phyloP scores from a whole-genome alignment of 129 eudicot genomes.

The Saussurea involucrata region DNA sequence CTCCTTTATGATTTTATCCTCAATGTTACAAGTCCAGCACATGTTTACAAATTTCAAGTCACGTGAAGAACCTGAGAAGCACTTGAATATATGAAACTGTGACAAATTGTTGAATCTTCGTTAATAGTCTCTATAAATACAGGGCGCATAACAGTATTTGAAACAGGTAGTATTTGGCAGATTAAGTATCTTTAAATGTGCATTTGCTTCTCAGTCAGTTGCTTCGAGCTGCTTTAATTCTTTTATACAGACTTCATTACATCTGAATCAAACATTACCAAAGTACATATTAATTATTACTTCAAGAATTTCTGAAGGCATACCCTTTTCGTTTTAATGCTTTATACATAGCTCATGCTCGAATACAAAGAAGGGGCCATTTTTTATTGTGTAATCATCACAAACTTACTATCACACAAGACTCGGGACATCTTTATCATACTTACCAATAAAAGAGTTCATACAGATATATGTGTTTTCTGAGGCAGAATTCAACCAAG shows the following conservation, averaged over 20 bases:
- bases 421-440: constrained; percentile 13
- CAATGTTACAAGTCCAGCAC: no score
- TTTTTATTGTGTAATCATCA: constrained; percentile 5
- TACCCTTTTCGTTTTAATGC: neutral
- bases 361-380: neutral
- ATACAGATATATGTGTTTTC: constrained; percentile 4
- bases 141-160: no score
- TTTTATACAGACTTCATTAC: neutral
- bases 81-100: no score
- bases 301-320: neutral
- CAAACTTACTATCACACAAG: constrained; percentile 19
- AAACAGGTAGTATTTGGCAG: no score
- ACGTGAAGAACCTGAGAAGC: no score
- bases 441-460: neutral
- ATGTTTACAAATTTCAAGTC: no score
- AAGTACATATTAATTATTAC: neutral
- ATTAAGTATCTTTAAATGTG: neutral
- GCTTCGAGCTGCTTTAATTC: neutral
- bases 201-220: neutral
- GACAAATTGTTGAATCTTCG: no score
- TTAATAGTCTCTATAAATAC: no score
- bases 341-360: constrained; percentile 6
- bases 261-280: neutral
- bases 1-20: no score
- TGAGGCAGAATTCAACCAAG: neutral